Evolutionary conservation across 768 basidiomycete species (phyloP).

Genomic region (Termitomyces sp.): DNA sequence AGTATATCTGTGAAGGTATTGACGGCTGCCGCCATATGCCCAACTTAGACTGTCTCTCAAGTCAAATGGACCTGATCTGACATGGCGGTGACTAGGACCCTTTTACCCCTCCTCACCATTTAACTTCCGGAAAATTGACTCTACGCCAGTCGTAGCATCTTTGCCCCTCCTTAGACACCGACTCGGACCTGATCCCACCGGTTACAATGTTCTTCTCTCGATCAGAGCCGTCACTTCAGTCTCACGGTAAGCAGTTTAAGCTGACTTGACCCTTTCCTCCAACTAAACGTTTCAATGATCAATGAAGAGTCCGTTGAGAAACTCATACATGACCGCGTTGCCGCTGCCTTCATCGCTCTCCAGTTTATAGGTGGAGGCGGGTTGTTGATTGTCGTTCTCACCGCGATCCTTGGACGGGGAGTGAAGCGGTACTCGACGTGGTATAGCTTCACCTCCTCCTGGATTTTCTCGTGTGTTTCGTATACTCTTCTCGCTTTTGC

Average conservation of each 20-base stretch:
- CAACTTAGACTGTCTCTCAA: too few relatives aligned
- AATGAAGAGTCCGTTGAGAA: slow-evolving; percentile 2
- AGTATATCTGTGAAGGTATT: background rate
- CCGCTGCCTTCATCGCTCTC: slow-evolving; percentile 24
- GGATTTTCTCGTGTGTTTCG: slow-evolving; percentile 26
- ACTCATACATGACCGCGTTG: slow-evolving; percentile 12
- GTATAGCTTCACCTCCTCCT: slow-evolving; percentile 28
- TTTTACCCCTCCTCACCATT: background rate
- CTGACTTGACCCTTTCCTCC: background rate
- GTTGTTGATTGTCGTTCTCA: slow-evolving; percentile 22
- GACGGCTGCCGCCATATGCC: background rate
- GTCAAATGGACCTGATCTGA: background rate
- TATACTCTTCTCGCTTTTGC: slow-evolving; percentile 28
- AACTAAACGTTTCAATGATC: too few relatives aligned
- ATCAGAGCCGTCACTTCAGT: background rate
- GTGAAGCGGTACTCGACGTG: slow-evolving; percentile 30
- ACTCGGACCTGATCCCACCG: background rate
- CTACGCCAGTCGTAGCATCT: slow-evolving; percentile 1
- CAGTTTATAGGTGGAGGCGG: slow-evolving; percentile 24
- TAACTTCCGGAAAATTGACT: slow-evolving; percentile 7
- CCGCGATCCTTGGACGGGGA: slow-evolving; percentile 20
- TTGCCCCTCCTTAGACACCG: background rate
- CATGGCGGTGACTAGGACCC: background rate
- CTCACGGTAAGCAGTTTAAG: slow-evolving; percentile 1
- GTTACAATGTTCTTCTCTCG: background rate